These are phyloP conservation scores for Colletotrichum magnum DNA, from an alignment of 2,329 filamentous ascomycete species.

Conservation along the genomic window DNA sequence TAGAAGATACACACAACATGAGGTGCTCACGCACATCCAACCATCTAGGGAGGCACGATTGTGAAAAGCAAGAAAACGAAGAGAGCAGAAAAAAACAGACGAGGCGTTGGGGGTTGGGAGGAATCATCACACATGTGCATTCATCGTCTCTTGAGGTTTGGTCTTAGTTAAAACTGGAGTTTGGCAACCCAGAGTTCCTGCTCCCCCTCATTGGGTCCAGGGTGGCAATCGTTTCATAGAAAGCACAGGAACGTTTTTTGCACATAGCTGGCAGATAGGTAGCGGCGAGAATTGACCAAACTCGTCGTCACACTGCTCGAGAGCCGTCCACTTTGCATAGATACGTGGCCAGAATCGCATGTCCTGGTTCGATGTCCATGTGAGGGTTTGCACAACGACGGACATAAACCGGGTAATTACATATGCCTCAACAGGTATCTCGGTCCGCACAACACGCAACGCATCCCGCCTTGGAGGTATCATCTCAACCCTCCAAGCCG, in stretches of 20 bases:
- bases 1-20: slow-evolving; percentile 13
- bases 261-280: slow-evolving; percentile 4
- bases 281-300: slow-evolving; percentile 16
- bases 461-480: not conserved
- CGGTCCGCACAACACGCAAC: not conserved
- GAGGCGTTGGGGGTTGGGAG: slow-evolving; percentile 23
- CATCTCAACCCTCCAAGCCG: not conserved
- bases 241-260: slow-evolving; percentile 3
- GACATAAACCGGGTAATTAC: slow-evolving; percentile 8
- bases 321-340: no score
- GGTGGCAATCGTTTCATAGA: not conserved
- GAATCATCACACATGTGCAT: slow-evolving; percentile 12
- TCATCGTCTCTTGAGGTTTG: not conserved
- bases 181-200: not conserved
- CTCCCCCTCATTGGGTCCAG: not conserved
- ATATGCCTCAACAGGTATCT: slow-evolving; percentile 4
- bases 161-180: slow-evolving; percentile 4
- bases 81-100: slow-evolving; percentile 10
- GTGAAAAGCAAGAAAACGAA: not conserved
- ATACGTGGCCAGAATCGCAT: slow-evolving; percentile 23
- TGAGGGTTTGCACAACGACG: slow-evolving; percentile 18
- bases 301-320: not conserved
- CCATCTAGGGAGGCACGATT: not conserved
- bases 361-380: no score
- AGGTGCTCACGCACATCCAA: slow-evolving; percentile 10